phyloP scores from a whole-genome alignment of 495 filamentous ascomycete genomes.

The Annulohypoxylon nitens region DNA sequence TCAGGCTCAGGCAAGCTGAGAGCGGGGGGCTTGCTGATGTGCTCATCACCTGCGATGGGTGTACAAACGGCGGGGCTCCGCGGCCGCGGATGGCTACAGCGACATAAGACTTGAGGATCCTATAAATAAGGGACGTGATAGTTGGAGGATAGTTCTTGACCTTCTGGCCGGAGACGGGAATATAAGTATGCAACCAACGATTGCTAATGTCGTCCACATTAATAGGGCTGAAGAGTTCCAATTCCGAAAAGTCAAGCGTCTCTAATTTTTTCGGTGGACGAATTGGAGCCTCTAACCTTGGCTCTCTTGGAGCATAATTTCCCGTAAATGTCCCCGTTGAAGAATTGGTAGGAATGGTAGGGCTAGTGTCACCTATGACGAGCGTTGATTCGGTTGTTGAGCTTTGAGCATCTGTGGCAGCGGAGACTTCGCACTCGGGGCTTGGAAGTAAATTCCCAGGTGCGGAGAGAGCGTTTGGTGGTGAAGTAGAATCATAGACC shows the following conservation, averaged over 20 bases:
- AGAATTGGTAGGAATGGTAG: conserved; percentile 6
- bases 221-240: conserved; percentile 59
- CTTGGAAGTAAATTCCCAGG: conserved; percentile 16
- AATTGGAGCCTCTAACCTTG: background rate
- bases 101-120: conserved; percentile 61
- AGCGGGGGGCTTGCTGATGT: conserved; percentile 49
- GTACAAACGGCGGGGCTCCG: conserved; percentile 58
- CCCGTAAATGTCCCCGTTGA: conserved; percentile 15
- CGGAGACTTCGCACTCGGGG: conserved; percentile 11
- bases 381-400: background rate
- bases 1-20: conserved; percentile 60
- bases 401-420: background rate
- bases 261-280: conserved; percentile 7
- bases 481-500: conserved; percentile 9
- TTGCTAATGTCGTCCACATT: conserved; percentile 61
- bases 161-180: conserved; percentile 56
- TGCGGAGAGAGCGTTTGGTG: conserved; percentile 6
- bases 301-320: conserved; percentile 4
- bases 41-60: conserved; percentile 51
- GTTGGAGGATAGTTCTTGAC: conserved; percentile 55
- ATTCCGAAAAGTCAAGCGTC: conserved; percentile 42
- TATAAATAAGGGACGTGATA: conserved; percentile 56
- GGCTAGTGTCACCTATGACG: background rate
- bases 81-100: conserved; percentile 55
- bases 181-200: conserved; percentile 62